A percentile compares a stretch with the other conserved stretches of the same genome.
These are phyloP conservation scores for Prunus armeniaca DNA, from an alignment of 306 rosid genomes.

Conservation along the genomic window DNA sequence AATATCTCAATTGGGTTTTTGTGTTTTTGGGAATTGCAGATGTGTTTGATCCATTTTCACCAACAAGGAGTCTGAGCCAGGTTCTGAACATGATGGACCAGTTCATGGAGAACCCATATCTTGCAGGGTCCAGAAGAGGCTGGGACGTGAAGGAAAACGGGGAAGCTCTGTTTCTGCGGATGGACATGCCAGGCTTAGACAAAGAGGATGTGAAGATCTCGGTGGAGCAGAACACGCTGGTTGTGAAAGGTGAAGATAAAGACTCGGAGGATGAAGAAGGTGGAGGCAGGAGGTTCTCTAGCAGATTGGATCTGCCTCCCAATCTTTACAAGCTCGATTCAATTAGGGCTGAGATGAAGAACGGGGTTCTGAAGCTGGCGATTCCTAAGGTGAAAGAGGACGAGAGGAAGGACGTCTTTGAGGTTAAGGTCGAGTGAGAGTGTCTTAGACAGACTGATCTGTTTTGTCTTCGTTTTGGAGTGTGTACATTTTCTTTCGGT, in stretches of 20 bases:
- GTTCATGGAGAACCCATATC: constrained; percentile 55
- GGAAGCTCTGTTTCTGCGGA: constrained; percentile 43
- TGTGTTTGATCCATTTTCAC: constrained; percentile 65
- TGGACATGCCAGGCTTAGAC: constrained; percentile 77
- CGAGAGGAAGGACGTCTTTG: constrained; percentile 46
- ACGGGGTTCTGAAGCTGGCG: constrained; percentile 62
- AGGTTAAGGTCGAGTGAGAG: constrained; percentile 33
- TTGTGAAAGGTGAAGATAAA: constrained; percentile 50
- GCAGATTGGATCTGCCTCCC: constrained; percentile 59
- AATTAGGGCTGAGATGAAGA: constrained; percentile 79
- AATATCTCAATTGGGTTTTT: not conserved
- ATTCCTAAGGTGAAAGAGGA: constrained; percentile 63
- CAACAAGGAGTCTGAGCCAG: constrained; percentile 68
- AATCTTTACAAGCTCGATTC: constrained; percentile 47
- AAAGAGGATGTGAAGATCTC: constrained; percentile 66
- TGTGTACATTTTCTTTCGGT: no score
- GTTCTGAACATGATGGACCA: constrained; percentile 79
- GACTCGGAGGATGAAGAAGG: constrained; percentile 40
- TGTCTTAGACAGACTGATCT: not conserved
- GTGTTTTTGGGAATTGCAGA: constrained; percentile 30
- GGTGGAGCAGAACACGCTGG: constrained; percentile 65
- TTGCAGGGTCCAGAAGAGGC: constrained; percentile 52
- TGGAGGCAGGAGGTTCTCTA: constrained; percentile 38
- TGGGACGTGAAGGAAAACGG: constrained; percentile 69
- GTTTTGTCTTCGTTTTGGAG: not conserved